phyloP scores from a whole-genome alignment of 192 early-diverging fungal species.

The Piromyces finnis region DNA sequence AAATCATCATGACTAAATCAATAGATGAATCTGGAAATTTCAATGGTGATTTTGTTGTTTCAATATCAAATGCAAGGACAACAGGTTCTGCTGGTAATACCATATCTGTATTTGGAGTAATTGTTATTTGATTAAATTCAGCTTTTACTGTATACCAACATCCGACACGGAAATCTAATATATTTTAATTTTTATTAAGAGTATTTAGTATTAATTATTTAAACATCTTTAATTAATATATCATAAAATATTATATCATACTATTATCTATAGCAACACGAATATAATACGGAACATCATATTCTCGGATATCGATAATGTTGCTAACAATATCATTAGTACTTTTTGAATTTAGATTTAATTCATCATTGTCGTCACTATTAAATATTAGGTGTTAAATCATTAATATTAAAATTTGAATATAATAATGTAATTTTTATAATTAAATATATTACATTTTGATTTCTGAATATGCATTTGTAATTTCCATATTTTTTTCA shows the following conservation, averaged over 20 bases:
- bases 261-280: slow-evolving; percentile 84
- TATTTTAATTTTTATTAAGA: background rate
- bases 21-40: slow-evolving; percentile 85
- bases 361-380: background rate
- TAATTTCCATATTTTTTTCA: slow-evolving; percentile 18
- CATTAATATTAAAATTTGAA: too few species aligned
- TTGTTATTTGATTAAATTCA: slow-evolving; percentile 28
- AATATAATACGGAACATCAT: slow-evolving; percentile 91
- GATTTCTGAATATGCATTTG: slow-evolving; percentile 56
- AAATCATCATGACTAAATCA: slow-evolving; percentile 99
- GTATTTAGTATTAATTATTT: too few species aligned
- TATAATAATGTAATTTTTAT: too few species aligned
- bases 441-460: slow-evolving; percentile 23
- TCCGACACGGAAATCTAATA: slow-evolving; percentile 73
- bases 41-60: slow-evolving; percentile 91
- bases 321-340: slow-evolving; percentile 35
- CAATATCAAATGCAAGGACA: slow-evolving; percentile 91
- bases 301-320: slow-evolving; percentile 85
- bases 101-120: slow-evolving; percentile 53
- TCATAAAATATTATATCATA: too few species aligned
- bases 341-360: background rate
- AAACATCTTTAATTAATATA: too few species aligned
- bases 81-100: slow-evolving; percentile 90
- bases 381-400: background rate
- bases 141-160: slow-evolving; percentile 77